Evolutionary conservation across 805 yeast genomes (phyloP).

Genomic region (Komagataella phaffii): DNA sequence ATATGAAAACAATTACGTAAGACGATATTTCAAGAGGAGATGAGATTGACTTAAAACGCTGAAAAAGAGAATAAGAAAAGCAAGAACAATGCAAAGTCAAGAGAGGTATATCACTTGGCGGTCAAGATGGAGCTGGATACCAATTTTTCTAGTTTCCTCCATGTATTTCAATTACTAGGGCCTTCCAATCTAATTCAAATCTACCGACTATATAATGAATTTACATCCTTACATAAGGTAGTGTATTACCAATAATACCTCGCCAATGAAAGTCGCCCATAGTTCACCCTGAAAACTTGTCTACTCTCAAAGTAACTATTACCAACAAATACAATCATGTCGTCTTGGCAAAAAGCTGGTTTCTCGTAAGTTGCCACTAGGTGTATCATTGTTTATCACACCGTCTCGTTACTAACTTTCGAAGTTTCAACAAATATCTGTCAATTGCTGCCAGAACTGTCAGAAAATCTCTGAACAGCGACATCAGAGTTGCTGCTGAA

Average conservation of each 20-base stretch:
- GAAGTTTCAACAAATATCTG: slow-evolving; percentile 73
- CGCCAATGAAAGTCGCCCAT: slow-evolving; percentile 1
- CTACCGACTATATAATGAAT: neutral
- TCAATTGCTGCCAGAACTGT: slow-evolving; percentile 83
- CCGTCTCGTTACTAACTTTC: slow-evolving; percentile 1
- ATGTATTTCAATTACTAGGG: too few species aligned
- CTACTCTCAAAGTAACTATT: neutral
- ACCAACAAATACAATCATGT: slow-evolving; percentile 20
- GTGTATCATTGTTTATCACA: neutral
- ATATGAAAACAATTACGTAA: too few species aligned
- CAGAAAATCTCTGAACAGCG: slow-evolving; percentile 82
- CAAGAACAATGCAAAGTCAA: too few species aligned
- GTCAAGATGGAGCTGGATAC: too few species aligned
- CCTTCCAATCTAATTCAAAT: too few species aligned
- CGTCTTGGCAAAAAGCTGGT: slow-evolving; percentile 57
- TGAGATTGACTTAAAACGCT: too few species aligned
- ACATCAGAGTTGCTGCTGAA: slow-evolving; percentile 58
- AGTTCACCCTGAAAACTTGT: neutral
- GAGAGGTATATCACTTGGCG: too few species aligned
- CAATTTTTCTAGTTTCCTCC: neutral
- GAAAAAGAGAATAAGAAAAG: too few species aligned
- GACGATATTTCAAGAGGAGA: too few species aligned
- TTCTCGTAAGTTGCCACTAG: slow-evolving; percentile 30
- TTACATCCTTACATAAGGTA: neutral
- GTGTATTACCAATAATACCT: neutral